Conservation (phyloP, 2,329 filamentous ascomycete species). For the Colletotrichum eremochloae region DNA sequence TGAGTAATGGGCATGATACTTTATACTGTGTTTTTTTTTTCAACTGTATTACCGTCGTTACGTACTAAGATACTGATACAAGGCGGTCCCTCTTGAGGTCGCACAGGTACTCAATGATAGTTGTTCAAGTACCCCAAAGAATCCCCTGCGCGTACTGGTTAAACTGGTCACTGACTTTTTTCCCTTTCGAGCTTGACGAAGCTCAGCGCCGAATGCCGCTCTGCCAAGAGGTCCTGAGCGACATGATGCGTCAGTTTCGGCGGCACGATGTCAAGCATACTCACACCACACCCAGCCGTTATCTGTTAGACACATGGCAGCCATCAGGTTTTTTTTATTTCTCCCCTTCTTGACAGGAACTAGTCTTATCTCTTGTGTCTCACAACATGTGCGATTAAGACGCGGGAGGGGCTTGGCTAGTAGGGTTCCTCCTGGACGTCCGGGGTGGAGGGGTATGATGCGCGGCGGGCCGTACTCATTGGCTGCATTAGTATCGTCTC, state of each 20-base stretch:
- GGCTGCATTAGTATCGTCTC: background rate
- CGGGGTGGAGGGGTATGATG: background rate
- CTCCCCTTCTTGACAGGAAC: background rate
- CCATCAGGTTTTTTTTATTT: slow-evolving; percentile 2
- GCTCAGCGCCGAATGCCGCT: slow-evolving; percentile 23
- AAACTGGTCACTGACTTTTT: background rate
- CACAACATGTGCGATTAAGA: background rate
- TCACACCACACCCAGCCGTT: slow-evolving; percentile 3
- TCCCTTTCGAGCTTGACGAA: background rate
- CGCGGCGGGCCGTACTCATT: slow-evolving; percentile 15
- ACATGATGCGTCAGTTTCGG: slow-evolving; percentile 1
- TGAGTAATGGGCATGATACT: no score
- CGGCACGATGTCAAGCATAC: slow-evolving; percentile 9
- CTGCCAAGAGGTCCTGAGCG: background rate
- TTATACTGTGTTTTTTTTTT: no score
- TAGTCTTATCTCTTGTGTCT: background rate
- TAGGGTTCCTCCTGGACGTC: slow-evolving; percentile 3
- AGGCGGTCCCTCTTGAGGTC: no score
- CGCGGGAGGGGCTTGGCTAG: background rate
- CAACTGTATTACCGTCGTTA: no score
- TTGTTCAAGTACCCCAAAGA: background rate
- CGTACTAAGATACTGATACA: no score
- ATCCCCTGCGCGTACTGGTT: background rate
- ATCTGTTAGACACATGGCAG: slow-evolving; percentile 11
- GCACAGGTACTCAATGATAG: no score